Percentiles rank a stretch among this genome's conserved stretches.
Conservation (phyloP, 495 filamentous ascomycete species). For the Penicillium psychrofluorescens region DNA sequence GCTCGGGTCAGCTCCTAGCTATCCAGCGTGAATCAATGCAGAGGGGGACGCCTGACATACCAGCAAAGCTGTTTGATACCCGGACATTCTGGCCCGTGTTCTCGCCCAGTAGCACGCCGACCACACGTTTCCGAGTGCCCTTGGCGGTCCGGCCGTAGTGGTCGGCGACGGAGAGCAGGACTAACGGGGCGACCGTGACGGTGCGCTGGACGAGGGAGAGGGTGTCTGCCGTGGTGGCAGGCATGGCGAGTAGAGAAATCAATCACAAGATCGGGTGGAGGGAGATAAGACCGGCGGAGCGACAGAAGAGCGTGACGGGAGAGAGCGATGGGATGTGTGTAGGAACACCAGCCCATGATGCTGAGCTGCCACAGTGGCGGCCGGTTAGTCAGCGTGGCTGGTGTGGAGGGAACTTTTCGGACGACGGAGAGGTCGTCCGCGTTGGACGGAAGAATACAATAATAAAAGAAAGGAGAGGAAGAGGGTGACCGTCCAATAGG, state of each 20-base stretch:
- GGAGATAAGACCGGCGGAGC: not conserved
- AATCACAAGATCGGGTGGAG: not conserved
- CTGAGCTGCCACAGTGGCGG: too few species aligned
- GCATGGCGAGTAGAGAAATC: constrained; percentile 52
- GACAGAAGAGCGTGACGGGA: too few species aligned
- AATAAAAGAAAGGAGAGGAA: too few species aligned
- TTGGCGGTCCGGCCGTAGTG: constrained; percentile 94
- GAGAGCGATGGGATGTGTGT: too few species aligned
- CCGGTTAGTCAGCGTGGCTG: too few species aligned
- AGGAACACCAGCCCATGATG: too few species aligned
- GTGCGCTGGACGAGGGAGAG: constrained; percentile 84
- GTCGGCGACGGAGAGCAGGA: constrained; percentile 96
- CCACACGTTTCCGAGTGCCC: constrained; percentile 85
- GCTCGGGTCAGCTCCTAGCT: not conserved
- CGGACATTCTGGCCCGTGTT: constrained; percentile 91
- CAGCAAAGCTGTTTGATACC: constrained; percentile 98
- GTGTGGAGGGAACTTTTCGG: too few species aligned
- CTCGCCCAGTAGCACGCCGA: constrained; percentile 91
- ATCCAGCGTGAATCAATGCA: too few species aligned
- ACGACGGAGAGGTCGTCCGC: too few species aligned
- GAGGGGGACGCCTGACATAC: constrained; percentile 40
- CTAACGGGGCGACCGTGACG: constrained; percentile 94
- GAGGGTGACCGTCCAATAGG: too few species aligned
- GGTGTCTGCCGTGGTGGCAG: constrained; percentile 89
- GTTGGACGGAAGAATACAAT: too few species aligned